phyloP scores from a whole-genome alignment of 148 eudicot species.

The Vaccinium corymbosum region DNA sequence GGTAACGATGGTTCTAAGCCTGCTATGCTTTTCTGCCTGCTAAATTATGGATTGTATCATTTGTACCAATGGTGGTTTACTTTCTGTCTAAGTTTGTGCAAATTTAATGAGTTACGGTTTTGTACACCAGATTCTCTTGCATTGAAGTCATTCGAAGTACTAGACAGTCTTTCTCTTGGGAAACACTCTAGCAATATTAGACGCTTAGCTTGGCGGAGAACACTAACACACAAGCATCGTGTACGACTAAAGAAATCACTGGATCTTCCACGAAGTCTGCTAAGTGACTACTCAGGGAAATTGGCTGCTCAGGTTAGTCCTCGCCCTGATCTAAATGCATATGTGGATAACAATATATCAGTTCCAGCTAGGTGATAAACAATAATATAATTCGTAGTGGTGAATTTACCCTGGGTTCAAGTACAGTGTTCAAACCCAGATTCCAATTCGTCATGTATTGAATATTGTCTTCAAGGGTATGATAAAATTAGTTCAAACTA shows the following conservation, averaged over 20 bases:
- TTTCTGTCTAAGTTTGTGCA: background rate
- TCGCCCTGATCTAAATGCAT: background rate
- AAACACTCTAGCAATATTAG: background rate
- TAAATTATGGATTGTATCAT: background rate
- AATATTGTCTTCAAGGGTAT: background rate
- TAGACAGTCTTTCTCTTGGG: background rate
- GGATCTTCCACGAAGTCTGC: background rate
- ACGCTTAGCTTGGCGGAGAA: background rate
- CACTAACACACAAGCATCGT: background rate
- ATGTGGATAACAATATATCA: no score
- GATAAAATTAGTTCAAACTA: background rate
- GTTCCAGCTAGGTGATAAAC: background rate
- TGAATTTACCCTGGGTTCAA: background rate
- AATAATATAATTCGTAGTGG: background rate
- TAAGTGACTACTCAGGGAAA: background rate
- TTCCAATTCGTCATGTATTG: background rate
- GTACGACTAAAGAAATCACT: background rate
- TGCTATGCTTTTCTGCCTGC: background rate
- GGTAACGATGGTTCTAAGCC: background rate
- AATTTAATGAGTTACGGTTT: background rate
- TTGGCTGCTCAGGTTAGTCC: constrained; percentile 5
- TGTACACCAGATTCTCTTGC: background rate
- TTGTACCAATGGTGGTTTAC: background rate
- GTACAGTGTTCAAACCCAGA: background rate
- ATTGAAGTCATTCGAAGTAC: background rate